A percentile compares a stretch with the other conserved stretches of the same genome.
Conservation (phyloP, 2,329 filamentous ascomycete species). For the Trichoderma sp. region DNA sequence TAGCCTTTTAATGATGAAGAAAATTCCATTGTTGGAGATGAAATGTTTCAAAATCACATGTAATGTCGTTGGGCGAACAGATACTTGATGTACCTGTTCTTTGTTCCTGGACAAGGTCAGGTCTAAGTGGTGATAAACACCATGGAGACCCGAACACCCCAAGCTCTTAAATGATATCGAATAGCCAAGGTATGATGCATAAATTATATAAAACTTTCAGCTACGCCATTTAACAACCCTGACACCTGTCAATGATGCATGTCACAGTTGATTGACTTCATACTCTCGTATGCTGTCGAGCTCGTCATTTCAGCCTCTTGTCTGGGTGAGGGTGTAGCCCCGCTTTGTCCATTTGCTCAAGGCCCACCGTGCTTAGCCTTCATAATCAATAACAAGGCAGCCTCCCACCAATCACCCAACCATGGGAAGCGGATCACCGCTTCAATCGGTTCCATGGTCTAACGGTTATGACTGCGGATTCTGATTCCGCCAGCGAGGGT, state of each 20-base stretch:
- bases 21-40: neutral
- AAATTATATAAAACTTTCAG: neutral
- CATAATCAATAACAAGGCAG: neutral
- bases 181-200: neutral
- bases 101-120: neutral
- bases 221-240: neutral
- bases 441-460: slow-evolving; percentile 20
- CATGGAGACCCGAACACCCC: neutral
- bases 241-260: neutral
- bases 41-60: neutral
- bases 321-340: neutral
- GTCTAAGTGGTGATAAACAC: neutral
- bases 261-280: neutral
- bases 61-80: neutral
- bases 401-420: neutral
- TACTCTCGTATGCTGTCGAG: neutral
- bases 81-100: neutral
- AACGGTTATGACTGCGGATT: slow-evolving; percentile 23
- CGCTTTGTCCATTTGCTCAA: neutral
- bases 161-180: neutral
- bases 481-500: slow-evolving; percentile 23
- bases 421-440: slow-evolving; percentile 16
- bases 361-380: neutral
- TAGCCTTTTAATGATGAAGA: neutral
- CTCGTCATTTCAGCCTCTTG: neutral